A percentile compares a stretch with the other conserved stretches of the same genome.
Conservation (phyloP, 2,329 filamentous ascomycete species). For the Gliomastix tumulicola region DNA sequence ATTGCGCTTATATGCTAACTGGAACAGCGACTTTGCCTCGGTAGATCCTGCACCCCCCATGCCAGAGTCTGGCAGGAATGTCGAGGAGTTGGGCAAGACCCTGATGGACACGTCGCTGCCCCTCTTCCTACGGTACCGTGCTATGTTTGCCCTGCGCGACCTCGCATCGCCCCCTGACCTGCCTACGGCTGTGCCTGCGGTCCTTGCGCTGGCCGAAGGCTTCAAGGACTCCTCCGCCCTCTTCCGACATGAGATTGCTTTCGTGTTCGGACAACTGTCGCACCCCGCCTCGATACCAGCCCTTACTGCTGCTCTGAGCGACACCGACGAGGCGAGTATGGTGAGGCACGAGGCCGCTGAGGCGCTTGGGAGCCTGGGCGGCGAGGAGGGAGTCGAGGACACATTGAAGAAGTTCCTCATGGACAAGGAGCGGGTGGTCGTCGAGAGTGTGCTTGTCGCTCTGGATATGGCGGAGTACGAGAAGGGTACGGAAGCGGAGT, state of each 20-base stretch:
- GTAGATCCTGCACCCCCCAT: constrained; percentile 92
- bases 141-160: constrained; percentile 96
- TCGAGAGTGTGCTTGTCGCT: constrained; percentile 90
- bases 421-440: constrained; percentile 87
- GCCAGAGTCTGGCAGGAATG: constrained; percentile 61
- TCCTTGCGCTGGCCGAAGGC: constrained; percentile 78
- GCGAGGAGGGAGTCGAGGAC: constrained; percentile 88
- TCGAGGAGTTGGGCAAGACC: constrained; percentile 66
- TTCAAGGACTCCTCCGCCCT: constrained; percentile 81
- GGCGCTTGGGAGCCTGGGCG: constrained; percentile 86
- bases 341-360: constrained; percentile 96
- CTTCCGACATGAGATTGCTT: constrained; percentile 96
- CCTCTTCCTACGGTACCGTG: constrained; percentile 88
- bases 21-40: constrained; percentile 78
- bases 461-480: constrained; percentile 98
- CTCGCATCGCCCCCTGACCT: constrained; percentile 89
- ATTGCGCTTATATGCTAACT: constrained; percentile 15
- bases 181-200: constrained; percentile 80
- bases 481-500: constrained; percentile 80
- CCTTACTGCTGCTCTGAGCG: constrained; percentile 68
- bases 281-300: constrained; percentile 96
- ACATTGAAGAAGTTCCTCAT: constrained; percentile 76
- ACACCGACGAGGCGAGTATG: constrained; percentile 85
- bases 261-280: constrained; percentile 93
- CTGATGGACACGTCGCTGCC: constrained; percentile 74